phyloP scores from a whole-genome alignment of 2,329 filamentous ascomycete species.

The Ambrosiella beaveri region DNA sequence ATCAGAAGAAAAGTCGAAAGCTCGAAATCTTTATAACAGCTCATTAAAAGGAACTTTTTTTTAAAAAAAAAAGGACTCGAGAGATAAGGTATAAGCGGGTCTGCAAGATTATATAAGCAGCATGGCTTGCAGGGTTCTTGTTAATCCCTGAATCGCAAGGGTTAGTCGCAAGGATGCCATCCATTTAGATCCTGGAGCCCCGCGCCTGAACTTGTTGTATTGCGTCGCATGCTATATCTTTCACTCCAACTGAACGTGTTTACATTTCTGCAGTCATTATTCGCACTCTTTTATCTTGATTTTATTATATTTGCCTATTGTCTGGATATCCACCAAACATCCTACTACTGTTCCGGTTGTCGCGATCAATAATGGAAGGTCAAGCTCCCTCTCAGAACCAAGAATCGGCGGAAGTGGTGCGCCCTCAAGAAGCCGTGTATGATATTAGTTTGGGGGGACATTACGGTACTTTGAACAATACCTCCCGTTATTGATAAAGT shows the following conservation, averaged over 20 bases:
- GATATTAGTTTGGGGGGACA: conserved; percentile 59
- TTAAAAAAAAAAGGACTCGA: background rate
- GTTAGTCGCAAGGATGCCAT: background rate
- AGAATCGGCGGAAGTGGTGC: conserved; percentile 27
- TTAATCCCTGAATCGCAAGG: background rate
- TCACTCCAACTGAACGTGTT: background rate
- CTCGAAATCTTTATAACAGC: background rate
- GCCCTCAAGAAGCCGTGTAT: conserved; percentile 48
- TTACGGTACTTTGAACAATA: conserved; percentile 39
- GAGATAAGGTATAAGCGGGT: background rate
- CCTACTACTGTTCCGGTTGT: background rate
- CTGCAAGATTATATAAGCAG: background rate
- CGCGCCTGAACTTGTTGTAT: background rate
- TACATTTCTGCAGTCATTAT: too few species aligned
- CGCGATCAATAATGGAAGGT: background rate
- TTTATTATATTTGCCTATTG: too few species aligned
- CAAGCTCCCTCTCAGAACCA: background rate
- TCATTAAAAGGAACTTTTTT: conserved; percentile 3
- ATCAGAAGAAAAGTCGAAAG: background rate
- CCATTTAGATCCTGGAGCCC: background rate
- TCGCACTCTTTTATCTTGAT: too few species aligned
- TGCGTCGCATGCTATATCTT: background rate
- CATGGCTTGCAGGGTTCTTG: background rate
- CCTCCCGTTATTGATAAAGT: background rate
- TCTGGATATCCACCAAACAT: background rate